Conservation (phyloP, 2,329 filamentous ascomycete genomes). For the Akanthomyces lecanii region DNA sequence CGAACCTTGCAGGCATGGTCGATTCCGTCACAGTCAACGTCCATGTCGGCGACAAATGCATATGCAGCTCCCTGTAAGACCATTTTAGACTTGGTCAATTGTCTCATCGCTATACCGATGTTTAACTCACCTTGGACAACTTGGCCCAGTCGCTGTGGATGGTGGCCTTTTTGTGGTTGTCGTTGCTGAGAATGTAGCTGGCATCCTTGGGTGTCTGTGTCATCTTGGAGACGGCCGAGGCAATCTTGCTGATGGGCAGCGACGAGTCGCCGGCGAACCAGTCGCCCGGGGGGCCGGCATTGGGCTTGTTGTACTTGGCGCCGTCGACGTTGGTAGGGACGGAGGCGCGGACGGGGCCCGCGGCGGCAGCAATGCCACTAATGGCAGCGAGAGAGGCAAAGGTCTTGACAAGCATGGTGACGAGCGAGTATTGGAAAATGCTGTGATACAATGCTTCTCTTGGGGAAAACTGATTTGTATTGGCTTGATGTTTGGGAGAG, state of each 20-base stretch:
- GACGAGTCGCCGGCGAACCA: constrained; percentile 6
- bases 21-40: constrained; percentile 5
- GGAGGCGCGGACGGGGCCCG: neutral
- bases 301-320: constrained; percentile 10
- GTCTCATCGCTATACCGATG: no score
- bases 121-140: neutral
- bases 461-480: neutral
- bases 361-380: neutral
- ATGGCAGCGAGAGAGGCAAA: neutral
- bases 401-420: neutral
- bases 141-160: constrained; percentile 12
- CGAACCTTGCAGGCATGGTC: neutral
- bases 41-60: constrained; percentile 7
- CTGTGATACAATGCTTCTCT: neutral
- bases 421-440: neutral
- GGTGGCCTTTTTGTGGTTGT: constrained; percentile 9
- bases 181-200: constrained; percentile 5
- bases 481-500: neutral
- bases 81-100: neutral
- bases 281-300: neutral
- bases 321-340: constrained; percentile 7
- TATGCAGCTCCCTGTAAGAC: neutral
- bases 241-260: neutral
- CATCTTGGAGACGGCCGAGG: neutral
- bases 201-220: constrained; percentile 5